Conservation (phyloP, 2,329 filamentous ascomycete species). For the Epichloe coenophiala region DNA sequence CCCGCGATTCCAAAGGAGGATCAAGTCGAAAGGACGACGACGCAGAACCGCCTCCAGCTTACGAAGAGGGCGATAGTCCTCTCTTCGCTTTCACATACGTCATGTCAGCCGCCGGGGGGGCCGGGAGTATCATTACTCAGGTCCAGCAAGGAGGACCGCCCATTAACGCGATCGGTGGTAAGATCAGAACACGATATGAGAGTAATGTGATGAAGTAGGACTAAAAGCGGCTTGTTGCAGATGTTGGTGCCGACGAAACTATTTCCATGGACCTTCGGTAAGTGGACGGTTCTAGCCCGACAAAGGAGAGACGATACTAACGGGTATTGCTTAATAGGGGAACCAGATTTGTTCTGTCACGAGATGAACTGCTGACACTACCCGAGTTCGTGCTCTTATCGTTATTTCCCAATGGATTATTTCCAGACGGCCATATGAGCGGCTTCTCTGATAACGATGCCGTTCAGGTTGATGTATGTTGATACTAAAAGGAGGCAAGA, state of each 20-base stretch:
- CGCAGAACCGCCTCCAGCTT: conserved; percentile 86
- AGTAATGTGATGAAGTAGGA: neutral
- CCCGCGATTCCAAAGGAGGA: conserved; percentile 67
- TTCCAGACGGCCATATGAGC: conserved; percentile 92
- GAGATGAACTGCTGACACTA: conserved; percentile 87
- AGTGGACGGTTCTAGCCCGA: conserved; percentile 12
- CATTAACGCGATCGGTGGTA: conserved; percentile 79
- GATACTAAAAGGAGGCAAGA: neutral
- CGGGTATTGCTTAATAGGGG: conserved; percentile 45
- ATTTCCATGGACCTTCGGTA: conserved; percentile 92
- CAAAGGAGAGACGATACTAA: conserved; percentile 12
- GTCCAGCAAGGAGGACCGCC: conserved; percentile 88
- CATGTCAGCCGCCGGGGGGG: conserved; percentile 95
- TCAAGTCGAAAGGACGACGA: conserved; percentile 67
- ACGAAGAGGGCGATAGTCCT: conserved; percentile 88
- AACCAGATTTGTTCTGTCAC: conserved; percentile 81
- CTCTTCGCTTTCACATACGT: conserved; percentile 87
- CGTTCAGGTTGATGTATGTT: conserved; percentile 90
- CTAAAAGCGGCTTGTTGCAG: conserved; percentile 22
- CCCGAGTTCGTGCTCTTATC: conserved; percentile 95
- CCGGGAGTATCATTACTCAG: conserved; percentile 97
- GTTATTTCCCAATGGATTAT: conserved; percentile 95
- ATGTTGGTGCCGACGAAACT: conserved; percentile 81
- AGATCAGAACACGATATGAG: conserved; percentile 11
- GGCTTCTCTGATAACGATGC: conserved; percentile 86